Percentiles rank a stretch among this genome's conserved stretches.
Evolutionary conservation across 2,329 filamentous ascomycete genomes (phyloP).

Genomic region (Epichloe festucae): DNA sequence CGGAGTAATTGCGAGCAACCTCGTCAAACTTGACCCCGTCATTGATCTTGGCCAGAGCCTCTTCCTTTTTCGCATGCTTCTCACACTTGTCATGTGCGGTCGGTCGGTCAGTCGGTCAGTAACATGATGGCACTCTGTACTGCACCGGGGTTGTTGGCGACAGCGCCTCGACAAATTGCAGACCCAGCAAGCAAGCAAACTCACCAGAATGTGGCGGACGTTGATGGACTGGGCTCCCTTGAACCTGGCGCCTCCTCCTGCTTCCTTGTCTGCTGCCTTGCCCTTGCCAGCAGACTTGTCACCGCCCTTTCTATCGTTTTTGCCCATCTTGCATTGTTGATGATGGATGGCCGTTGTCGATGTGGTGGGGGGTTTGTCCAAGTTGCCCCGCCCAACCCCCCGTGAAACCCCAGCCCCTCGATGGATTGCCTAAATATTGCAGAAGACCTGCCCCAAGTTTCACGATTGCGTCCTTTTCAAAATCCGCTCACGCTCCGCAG

Average conservation of each 20-base stretch:
- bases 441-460: too few species aligned
- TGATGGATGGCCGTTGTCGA: too few species aligned
- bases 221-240: conserved; percentile 57
- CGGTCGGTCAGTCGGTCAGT: not conserved
- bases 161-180: too few species aligned
- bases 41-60: conserved; percentile 55
- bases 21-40: conserved; percentile 61
- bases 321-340: conserved; percentile 18
- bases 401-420: too few species aligned
- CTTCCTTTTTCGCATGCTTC: conserved; percentile 67
- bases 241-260: conserved; percentile 23
- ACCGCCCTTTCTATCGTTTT: conserved; percentile 28
- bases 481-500: too few species aligned
- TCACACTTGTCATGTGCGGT: conserved; percentile 40
- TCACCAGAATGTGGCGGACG: conserved; percentile 56
- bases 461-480: too few species aligned
- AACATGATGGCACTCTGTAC: too few species aligned
- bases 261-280: conserved; percentile 18
- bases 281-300: conserved; percentile 22
- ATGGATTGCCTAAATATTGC: too few species aligned
- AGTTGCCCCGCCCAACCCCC: too few species aligned
- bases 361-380: too few species aligned
- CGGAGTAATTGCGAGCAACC: conserved; percentile 58
- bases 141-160: too few species aligned
- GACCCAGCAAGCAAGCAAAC: conserved; percentile 5